A percentile compares a stretch with the other conserved stretches of the same genome.
Evolutionary conservation across 257 asterid genomes (phyloP).

Genomic region (Solanum virginianum): DNA sequence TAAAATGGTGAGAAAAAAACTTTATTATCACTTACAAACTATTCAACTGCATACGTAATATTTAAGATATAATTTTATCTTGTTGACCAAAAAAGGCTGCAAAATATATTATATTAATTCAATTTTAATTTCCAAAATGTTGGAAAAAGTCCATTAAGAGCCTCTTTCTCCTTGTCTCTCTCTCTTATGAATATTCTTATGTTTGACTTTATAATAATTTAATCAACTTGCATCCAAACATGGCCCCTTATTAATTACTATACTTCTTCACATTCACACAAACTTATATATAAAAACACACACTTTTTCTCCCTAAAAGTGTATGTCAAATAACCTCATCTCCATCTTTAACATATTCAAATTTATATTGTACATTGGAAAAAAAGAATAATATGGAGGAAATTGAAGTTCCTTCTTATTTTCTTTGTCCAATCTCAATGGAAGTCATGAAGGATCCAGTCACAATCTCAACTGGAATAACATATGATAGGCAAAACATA

Average conservation of each 20-base stretch:
- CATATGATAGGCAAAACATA: slow-evolving; percentile 59
- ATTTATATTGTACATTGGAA: not conserved
- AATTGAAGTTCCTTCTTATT: slow-evolving; percentile 44
- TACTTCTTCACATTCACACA: not conserved
- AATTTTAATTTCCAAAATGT: not conserved
- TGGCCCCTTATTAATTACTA: not conserved
- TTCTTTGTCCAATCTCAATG: slow-evolving; percentile 76
- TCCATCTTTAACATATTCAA: not conserved
- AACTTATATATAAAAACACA: slow-evolving; percentile 2
- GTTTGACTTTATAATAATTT: slow-evolving; percentile 17
- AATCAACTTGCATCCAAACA: slow-evolving; percentile 10
- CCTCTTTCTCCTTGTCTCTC: not conserved
- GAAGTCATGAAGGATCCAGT: slow-evolving; percentile 82
- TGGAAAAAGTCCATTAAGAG: slow-evolving; percentile 26
- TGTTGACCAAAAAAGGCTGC: not conserved
- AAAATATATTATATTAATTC: not conserved
- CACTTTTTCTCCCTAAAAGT: not conserved
- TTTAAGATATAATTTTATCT: no score
- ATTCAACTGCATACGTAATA: no score
- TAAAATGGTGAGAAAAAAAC: no score
- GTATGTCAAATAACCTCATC: not conserved
- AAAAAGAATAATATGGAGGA: slow-evolving; percentile 5
- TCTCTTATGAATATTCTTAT: slow-evolving; percentile 16
- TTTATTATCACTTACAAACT: no score
- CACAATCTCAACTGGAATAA: slow-evolving; percentile 54